Evolutionary conservation across 2,329 filamentous ascomycete genomes (phyloP).

Genomic region (Clarireedia sp.): DNA sequence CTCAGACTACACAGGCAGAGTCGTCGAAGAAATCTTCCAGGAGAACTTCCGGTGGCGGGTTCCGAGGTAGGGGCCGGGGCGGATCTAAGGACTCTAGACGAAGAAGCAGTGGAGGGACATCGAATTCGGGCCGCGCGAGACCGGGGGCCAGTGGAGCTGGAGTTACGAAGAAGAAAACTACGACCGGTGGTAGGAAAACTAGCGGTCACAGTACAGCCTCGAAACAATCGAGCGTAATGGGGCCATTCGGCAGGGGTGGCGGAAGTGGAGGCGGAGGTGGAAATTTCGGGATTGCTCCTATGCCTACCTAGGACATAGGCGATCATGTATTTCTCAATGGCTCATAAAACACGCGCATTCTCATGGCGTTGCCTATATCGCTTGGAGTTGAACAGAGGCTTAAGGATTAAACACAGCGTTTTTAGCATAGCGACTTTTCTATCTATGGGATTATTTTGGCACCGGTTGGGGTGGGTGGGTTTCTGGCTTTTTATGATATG

Average conservation of each 20-base stretch:
- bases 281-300: conserved; percentile 24
- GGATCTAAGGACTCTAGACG: background rate
- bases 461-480: too few relatives aligned
- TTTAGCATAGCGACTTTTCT: too few relatives aligned
- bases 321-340: too few relatives aligned
- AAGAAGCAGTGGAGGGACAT: background rate
- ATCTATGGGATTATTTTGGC: too few relatives aligned
- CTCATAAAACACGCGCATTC: too few relatives aligned
- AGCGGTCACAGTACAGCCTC: conserved; percentile 1
- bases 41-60: background rate
- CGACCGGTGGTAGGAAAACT: conserved; percentile 12
- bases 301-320: background rate
- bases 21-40: background rate
- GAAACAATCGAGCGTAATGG: conserved; percentile 2
- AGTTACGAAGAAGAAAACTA: conserved; percentile 17
- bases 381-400: too few relatives aligned
- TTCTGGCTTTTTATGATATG: too few relatives aligned
- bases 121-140: background rate
- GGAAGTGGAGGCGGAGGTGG: conserved; percentile 7
- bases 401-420: too few relatives aligned
- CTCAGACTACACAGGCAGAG: background rate
- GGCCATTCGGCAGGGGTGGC: conserved; percentile 4
- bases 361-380: too few relatives aligned
- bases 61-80: background rate
- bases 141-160: conserved; percentile 10